phyloP scores from a whole-genome alignment of 345 rosid genomes.

The Citrus cavaleriei region DNA sequence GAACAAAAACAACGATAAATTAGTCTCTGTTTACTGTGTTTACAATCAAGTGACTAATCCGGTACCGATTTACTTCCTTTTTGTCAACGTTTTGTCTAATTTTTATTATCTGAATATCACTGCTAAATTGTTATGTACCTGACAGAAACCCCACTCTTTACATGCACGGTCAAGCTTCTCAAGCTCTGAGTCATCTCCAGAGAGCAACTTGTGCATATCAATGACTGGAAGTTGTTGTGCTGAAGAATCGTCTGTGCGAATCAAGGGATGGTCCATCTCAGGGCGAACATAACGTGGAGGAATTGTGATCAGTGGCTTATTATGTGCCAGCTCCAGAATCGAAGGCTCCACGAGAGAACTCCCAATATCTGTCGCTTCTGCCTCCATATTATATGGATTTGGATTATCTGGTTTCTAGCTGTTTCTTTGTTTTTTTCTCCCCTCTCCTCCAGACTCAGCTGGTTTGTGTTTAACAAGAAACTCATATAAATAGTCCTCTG shows the following conservation, averaged over 20 bases:
- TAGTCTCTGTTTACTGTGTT: too few relatives aligned
- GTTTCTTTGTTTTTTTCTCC: background rate
- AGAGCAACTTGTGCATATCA: constrained; percentile 5
- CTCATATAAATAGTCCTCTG: background rate
- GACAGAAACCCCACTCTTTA: constrained; percentile 34
- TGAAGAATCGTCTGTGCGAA: background rate
- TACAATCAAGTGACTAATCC: too few relatives aligned
- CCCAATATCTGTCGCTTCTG: background rate
- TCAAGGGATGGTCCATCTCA: constrained; percentile 5
- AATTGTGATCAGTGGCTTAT: background rate
- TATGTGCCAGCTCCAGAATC: constrained; percentile 9
- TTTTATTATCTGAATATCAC: background rate
- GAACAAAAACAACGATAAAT: background rate
- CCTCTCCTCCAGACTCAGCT: background rate
- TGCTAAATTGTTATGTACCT: constrained; percentile 13
- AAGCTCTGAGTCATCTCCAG: constrained; percentile 9
- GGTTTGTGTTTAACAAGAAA: background rate
- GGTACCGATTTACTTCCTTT: too few relatives aligned
- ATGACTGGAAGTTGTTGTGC: constrained; percentile 4
- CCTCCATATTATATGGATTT: background rate
- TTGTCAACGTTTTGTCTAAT: too few relatives aligned
- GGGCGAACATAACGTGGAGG: constrained; percentile 2
- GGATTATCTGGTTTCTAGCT: background rate
- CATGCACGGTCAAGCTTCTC: constrained; percentile 14
- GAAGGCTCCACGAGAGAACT: constrained; percentile 2